Base-by-base conservation (phyloP, 768 basidiomycete genomes). In the Termitomyces heimii region DNA sequence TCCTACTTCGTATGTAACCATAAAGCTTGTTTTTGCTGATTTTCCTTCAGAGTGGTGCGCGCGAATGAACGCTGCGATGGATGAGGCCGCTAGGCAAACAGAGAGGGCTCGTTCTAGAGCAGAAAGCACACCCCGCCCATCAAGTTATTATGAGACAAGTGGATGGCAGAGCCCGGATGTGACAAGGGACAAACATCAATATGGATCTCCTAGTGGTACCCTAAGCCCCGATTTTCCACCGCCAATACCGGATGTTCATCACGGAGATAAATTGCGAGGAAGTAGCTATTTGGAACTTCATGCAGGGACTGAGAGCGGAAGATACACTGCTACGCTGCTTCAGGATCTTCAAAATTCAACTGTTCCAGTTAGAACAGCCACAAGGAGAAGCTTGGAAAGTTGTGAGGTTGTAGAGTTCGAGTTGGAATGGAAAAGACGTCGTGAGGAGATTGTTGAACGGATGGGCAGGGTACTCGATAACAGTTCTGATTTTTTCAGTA, bases 61-160 rank as follows among this genome's bases (percentile, higher is more conserved):
- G 5, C 26, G 13, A 43, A 50, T 50, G 13, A 34, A 35, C 8
- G 39, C 50, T 22, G 47, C 59, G 4, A 57, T 60, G 55, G 20
- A 40, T 4, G 52, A 60, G 24, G 59, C 59, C 10, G 55, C 46
- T 28, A 54, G 26, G n/a, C 32, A 60, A 31, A 50, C 59, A 18
- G 42, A 56, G 39, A n/a, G 26, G 29, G 52, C 52, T 40, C 55
- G 52, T 7, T 56, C 40, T 29, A 47, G 55, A 29, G 18, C 52
- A 31, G 47, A 28, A 18, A 54, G 46, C 20, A 34, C 24, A n/a
- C 22, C 31, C 52, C 50, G 18, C 3, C 16, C 10, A n/a, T 16
- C 37, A 14, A 32, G 34, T 13, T 32, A 40, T 28, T 37, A 37
- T 20, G 22, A 35, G 37, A 12, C n/a, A 26, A 44, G 24, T 22